Conservation (phyloP, 805 yeast genomes). For the Candida palmyrensis region DNA sequence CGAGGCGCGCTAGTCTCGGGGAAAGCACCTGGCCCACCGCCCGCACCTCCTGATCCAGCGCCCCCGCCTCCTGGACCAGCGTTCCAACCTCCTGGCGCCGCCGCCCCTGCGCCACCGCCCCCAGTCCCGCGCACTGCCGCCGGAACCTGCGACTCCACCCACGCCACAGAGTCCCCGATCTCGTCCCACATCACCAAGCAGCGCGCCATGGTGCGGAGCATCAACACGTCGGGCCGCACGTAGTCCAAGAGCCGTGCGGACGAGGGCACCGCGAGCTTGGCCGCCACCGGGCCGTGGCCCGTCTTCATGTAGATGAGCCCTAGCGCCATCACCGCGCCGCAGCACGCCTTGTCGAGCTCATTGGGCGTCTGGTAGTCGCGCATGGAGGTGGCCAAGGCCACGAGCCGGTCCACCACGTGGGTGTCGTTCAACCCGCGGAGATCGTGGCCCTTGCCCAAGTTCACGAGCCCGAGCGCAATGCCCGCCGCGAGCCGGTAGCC, state of each 20-base stretch:
- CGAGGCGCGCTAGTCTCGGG: too few species aligned
- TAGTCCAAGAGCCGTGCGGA: slow-evolving; percentile 59
- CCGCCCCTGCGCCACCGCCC: slow-evolving; percentile 12
- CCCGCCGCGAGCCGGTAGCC: slow-evolving; percentile 88
- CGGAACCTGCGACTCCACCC: slow-evolving; percentile 62
- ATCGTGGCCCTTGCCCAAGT: slow-evolving; percentile 69
- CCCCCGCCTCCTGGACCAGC: too few species aligned
- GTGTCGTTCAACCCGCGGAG: slow-evolving; percentile 57
- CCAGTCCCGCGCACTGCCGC: slow-evolving; percentile 27
- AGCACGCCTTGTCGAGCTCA: slow-evolving; percentile 56
- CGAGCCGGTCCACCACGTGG: slow-evolving; percentile 54
- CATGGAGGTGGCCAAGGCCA: slow-evolving; percentile 53
- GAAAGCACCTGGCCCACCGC: too few species aligned
- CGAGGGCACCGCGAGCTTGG: slow-evolving; percentile 55
- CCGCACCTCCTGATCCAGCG: too few species aligned
- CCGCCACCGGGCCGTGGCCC: slow-evolving; percentile 53
- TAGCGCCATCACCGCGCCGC: slow-evolving; percentile 76
- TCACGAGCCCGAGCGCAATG: slow-evolving; percentile 77
- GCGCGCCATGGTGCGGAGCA: slow-evolving; percentile 58
- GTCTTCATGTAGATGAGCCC: slow-evolving; percentile 71
- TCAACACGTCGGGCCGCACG: slow-evolving; percentile 70
- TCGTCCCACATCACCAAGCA: slow-evolving; percentile 70
- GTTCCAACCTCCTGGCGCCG: not conserved
- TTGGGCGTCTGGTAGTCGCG: slow-evolving; percentile 59
- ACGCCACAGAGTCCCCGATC: slow-evolving; percentile 43